phyloP scores from a whole-genome alignment of 73 alveolate species.

The Loxodes magnus region DNA sequence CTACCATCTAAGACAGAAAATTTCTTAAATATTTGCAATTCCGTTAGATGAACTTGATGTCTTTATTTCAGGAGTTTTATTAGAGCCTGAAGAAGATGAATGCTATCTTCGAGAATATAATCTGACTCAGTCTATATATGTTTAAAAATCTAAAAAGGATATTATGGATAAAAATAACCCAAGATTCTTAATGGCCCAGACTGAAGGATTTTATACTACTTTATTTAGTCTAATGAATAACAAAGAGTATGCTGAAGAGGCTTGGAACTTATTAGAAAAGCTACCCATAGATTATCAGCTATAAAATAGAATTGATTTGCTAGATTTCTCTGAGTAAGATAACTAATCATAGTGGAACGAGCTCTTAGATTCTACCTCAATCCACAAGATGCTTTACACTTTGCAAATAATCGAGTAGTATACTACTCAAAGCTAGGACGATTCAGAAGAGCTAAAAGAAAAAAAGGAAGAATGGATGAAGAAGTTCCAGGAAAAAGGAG shows the following conservation, averaged over 20 bases:
- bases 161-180: constrained; percentile 28
- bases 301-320: constrained; percentile 11
- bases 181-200: constrained; percentile 18
- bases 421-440: no score
- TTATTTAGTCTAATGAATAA: constrained; percentile 19
- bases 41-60: constrained; percentile 24
- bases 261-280: constrained; percentile 43
- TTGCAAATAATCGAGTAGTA: constrained; percentile 20
- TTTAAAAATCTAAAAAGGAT: neutral
- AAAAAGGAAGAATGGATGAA: neutral
- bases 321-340: constrained; percentile 11
- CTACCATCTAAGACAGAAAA: constrained; percentile 28
- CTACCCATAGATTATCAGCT: constrained; percentile 38
- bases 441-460: no score
- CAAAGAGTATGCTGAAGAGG: constrained; percentile 27
- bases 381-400: constrained; percentile 32
- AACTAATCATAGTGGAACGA: constrained; percentile 19
- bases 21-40: constrained; percentile 26
- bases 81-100: constrained; percentile 43
- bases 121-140: neutral
- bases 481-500: constrained; percentile 10
- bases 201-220: constrained; percentile 17
- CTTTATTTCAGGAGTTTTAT: constrained; percentile 8
- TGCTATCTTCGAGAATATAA: constrained; percentile 13
- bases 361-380: constrained; percentile 23